phyloP scores from a whole-genome alignment of 345 rosid genomes.

The Toxicodendron radicans region DNA sequence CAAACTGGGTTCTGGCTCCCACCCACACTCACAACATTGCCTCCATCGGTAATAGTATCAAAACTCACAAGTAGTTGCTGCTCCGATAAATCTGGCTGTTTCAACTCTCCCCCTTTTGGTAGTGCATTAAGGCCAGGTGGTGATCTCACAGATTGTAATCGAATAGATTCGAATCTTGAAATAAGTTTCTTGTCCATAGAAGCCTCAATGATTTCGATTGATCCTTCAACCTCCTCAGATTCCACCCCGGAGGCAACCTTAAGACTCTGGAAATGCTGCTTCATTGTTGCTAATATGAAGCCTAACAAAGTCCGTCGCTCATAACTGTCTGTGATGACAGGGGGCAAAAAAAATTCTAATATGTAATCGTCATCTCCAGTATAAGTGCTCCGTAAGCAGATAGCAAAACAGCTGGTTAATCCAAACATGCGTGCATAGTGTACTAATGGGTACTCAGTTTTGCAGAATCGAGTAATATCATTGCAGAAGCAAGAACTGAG shows the following conservation, averaged over 20 bases:
- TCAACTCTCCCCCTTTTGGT: slow-evolving; percentile 26
- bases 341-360: slow-evolving; percentile 86
- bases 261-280: slow-evolving; percentile 74
- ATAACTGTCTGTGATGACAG: slow-evolving; percentile 35
- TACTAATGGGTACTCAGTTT: slow-evolving; percentile 88
- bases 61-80: slow-evolving; percentile 36
- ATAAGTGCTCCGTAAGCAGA: slow-evolving; percentile 68
- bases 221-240: slow-evolving; percentile 51
- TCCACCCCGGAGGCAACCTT: slow-evolving; percentile 69
- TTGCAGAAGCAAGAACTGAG: slow-evolving; percentile 70
- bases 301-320: slow-evolving; percentile 64
- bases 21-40: slow-evolving; percentile 22
- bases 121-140: slow-evolving; percentile 26
- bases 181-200: slow-evolving; percentile 45
- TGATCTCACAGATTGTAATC: slow-evolving; percentile 38
- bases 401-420: slow-evolving; percentile 70
- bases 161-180: slow-evolving; percentile 46
- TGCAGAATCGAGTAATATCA: slow-evolving; percentile 74
- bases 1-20: slow-evolving; percentile 31
- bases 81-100: slow-evolving; percentile 32
- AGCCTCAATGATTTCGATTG: slow-evolving; percentile 66
- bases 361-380: slow-evolving; percentile 88
- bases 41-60: slow-evolving; percentile 32
- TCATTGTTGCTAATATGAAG: slow-evolving; percentile 72
- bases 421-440: slow-evolving; percentile 95